Base-by-base conservation (phyloP, 768 basidiomycete genomes). In the Xerocomus brunneocitrinus region DNA sequence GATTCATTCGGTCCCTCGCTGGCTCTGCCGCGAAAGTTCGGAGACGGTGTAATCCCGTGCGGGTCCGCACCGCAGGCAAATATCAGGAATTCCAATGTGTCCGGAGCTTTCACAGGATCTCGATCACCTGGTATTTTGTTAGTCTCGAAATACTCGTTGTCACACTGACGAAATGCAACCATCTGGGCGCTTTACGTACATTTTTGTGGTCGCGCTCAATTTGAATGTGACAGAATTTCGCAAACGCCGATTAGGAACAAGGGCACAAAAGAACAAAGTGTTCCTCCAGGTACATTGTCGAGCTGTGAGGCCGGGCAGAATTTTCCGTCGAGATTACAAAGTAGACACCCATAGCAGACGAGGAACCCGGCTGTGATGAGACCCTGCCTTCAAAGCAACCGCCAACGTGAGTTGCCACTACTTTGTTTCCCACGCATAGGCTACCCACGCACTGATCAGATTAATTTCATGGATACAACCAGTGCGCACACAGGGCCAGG, bases 391-490 rank as follows among this genome's bases (percentile, higher is more conserved):
- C 34, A 13, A 8, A 39, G 38, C 38, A 19, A 39, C 13, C 35
- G 10, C 13, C 35, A 36, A 3, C 38, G 36, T 41, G 22, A 4
- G 8, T 16, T 43, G 28, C 42, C 10, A 28, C 27, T 16, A 46
- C 31, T 34, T 27, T 50, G 12, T 27, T 42, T 50, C 49, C 32
- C 49, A 50, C 49, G 49, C 49, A 42, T 50, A 42, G 49, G 49
- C 22, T 24, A 32, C 27, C 14, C 25, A 19, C 19, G 19, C 19
- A 30, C 7, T 27, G 36, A 43, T 24, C 41, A 43, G 36, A 38
- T 38, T 19, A 19, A 19, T 19, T 19, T 44, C 43, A 30, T 44
- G 43, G 27, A 27, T 28, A 44, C 43, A 30, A 30, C 43, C 43
- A 8, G 28, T 44, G 43, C 28, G n/a, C 28, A 7, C 27, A 44